phyloP scores from a whole-genome alignment of 441 rosid species.

The Eruca vesicaria region DNA sequence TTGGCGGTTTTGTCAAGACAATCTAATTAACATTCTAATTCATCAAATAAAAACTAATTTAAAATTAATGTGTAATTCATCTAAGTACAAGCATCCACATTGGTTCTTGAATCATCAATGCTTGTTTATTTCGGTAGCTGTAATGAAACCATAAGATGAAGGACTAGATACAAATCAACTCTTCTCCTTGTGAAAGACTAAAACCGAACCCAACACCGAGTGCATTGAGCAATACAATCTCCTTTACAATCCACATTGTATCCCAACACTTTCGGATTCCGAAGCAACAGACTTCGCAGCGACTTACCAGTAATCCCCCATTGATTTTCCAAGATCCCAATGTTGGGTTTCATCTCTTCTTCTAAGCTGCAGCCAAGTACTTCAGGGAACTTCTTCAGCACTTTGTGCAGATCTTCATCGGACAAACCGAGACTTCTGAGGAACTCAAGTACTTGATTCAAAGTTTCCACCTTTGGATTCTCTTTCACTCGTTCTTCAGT shows the following conservation, averaged over 20 bases:
- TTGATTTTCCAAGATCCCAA: constrained; percentile 59
- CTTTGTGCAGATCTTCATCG: constrained; percentile 58
- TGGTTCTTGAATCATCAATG: background rate
- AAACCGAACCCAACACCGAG: constrained; percentile 91
- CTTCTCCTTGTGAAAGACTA: constrained; percentile 31
- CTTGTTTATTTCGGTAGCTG: background rate
- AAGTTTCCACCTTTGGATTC: constrained; percentile 52
- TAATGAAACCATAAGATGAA: background rate
- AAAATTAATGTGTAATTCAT: background rate
- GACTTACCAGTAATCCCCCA: constrained; percentile 84
- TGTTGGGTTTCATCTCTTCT: constrained; percentile 64
- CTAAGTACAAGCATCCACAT: background rate
- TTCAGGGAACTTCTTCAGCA: constrained; percentile 86
- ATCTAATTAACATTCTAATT: background rate
- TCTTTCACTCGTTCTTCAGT: constrained; percentile 70
- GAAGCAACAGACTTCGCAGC: constrained; percentile 32
- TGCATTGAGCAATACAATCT: constrained; percentile 84
- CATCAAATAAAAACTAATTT: background rate
- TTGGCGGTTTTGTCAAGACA: background rate
- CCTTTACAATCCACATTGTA: constrained; percentile 61
- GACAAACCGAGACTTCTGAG: constrained; percentile 61
- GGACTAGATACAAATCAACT: background rate
- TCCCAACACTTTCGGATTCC: constrained; percentile 89
- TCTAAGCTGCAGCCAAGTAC: constrained; percentile 80
- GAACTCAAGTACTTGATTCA: constrained; percentile 54